These are phyloP conservation scores for Scutellaria galericulata DNA, from an alignment of 257 asterid genomes.

Conservation along the genomic window DNA sequence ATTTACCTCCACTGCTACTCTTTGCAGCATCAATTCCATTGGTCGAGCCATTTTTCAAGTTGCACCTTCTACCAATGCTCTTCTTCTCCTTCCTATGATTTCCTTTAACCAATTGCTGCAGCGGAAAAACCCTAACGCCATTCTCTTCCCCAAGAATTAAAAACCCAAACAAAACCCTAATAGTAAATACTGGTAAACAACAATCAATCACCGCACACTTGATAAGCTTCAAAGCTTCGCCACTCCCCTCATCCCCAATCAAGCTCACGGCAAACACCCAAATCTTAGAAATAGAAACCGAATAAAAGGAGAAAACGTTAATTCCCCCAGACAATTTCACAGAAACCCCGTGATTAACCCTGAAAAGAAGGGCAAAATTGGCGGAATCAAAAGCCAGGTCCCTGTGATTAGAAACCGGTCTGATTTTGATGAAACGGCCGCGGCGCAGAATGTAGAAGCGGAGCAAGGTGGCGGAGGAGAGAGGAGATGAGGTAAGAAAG, in stretches of 20 bases:
- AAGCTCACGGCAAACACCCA: conserved; percentile 74
- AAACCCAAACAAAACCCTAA: conserved; percentile 57
- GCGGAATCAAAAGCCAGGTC: conserved; percentile 57
- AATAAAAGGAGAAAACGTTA: conserved; percentile 66
- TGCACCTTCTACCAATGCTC: conserved; percentile 40
- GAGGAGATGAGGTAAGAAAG: conserved; percentile 61
- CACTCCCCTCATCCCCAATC: conserved; percentile 46
- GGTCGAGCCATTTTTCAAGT: conserved; percentile 45
- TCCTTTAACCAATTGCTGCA: conserved; percentile 67
- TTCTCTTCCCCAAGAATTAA: conserved; percentile 79
- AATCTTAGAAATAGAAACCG: conserved; percentile 66
- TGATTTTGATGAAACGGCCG: conserved; percentile 45
- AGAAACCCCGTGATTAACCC: conserved; percentile 72
- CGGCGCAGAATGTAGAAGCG: conserved; percentile 56
- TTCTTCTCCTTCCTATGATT: conserved; percentile 55
- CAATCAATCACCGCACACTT: conserved; percentile 85
- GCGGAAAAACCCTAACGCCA: conserved; percentile 74
- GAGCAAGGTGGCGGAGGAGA: conserved; percentile 51
- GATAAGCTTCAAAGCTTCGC: conserved; percentile 63
- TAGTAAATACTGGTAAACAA: conserved; percentile 58
- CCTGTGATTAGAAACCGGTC: conserved; percentile 54
- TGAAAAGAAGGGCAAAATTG: conserved; percentile 55
- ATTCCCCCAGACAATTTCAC: conserved; percentile 62
- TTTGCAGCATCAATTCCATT: conserved; percentile 43
- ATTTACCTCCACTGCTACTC: conserved; percentile 35